Evolutionary conservation across 495 filamentous ascomycete genomes (phyloP).

Genomic region (Clohesyomyces aquaticus): DNA sequence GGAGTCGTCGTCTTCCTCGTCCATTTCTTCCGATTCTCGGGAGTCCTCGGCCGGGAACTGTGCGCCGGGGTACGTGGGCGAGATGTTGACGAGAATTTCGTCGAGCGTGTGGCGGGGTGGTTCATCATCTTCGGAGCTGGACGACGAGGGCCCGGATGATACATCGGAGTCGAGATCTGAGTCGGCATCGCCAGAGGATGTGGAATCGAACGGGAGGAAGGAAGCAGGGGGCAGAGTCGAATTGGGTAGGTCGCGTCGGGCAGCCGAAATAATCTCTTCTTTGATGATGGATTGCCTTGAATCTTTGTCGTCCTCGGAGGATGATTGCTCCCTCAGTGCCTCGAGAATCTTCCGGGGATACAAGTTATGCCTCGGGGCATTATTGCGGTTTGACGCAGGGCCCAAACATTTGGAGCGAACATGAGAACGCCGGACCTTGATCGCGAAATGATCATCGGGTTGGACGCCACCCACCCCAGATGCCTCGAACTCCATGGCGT

Average conservation of each 20-base stretch:
- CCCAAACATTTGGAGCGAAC: slow-evolving; percentile 11
- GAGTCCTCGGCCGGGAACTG: neutral
- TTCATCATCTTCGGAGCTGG: slow-evolving; percentile 4
- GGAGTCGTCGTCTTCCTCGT: slow-evolving; percentile 12
- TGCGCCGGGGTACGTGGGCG: slow-evolving; percentile 1
- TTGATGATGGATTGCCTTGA: slow-evolving; percentile 24
- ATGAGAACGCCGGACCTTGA: slow-evolving; percentile 59
- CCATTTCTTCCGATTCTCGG: neutral
- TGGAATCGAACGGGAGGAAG: slow-evolving; percentile 41
- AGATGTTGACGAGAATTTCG: slow-evolving; percentile 27
- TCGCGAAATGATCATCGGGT: slow-evolving; percentile 68
- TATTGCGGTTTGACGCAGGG: neutral
- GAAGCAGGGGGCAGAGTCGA: slow-evolving; percentile 45
- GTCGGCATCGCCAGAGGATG: slow-evolving; percentile 41
- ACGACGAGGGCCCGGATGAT: slow-evolving; percentile 24
- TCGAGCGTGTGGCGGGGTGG: slow-evolving; percentile 17
- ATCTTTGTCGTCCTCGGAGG: neutral
- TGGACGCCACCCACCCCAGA: slow-evolving; percentile 67
- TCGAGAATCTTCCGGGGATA: slow-evolving; percentile 29
- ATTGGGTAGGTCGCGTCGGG: slow-evolving; percentile 38
- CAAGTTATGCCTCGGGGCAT: slow-evolving; percentile 7
- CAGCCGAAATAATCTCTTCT: slow-evolving; percentile 39
- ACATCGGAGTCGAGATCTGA: slow-evolving; percentile 35
- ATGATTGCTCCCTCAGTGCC: slow-evolving; percentile 18
- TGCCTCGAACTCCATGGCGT: slow-evolving; percentile 55